phyloP scores from a whole-genome alignment of 1,284 basidiomycete genomes.

The Malassezia furfur region DNA sequence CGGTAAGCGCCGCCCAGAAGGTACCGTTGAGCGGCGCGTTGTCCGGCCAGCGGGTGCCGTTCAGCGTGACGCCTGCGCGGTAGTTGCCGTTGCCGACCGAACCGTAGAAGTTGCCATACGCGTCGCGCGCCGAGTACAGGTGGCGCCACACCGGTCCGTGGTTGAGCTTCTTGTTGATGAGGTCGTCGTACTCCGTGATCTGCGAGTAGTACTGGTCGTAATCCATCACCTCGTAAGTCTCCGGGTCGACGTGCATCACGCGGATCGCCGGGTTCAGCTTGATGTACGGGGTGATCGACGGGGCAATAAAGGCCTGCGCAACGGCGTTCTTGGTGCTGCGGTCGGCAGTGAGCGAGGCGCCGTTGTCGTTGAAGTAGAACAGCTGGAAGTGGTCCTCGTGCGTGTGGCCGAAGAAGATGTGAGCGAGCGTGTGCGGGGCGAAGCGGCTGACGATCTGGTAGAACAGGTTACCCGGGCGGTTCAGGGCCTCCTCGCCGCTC shows the following conservation, averaged over 20 bases:
- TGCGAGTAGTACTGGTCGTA: constrained; percentile 41
- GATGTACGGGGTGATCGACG: constrained; percentile 63
- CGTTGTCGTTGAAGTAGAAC: constrained; percentile 67
- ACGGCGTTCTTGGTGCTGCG: constrained; percentile 19
- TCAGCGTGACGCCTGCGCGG: constrained; percentile 3
- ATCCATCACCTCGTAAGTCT: constrained; percentile 46
- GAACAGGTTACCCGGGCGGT: constrained; percentile 33
- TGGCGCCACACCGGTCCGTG: constrained; percentile 60
- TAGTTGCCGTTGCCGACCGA: constrained; percentile 7
- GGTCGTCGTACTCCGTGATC: constrained; percentile 23
- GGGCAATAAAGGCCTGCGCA: constrained; percentile 55
- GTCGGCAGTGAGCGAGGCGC: constrained; percentile 27
- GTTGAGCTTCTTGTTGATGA: constrained; percentile 49
- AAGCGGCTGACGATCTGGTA: constrained; percentile 64
- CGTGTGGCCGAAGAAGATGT: constrained; percentile 71
- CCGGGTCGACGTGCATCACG: constrained; percentile 66
- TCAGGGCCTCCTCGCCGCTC: constrained; percentile 57
- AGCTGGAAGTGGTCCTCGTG: constrained; percentile 72
- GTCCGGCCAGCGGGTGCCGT: constrained; percentile 53
- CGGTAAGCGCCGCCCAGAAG: constrained; percentile 69
- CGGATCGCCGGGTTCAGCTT: constrained; percentile 71
- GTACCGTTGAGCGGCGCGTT: constrained; percentile 68
- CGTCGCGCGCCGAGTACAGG: constrained; percentile 63
- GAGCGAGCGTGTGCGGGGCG: constrained; percentile 62
- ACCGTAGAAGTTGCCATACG: constrained; percentile 55